Percentiles rank a stretch among this genome's conserved stretches.
These are phyloP conservation scores for Melianthus villosus DNA, from an alignment of 441 rosid genomes.

Conservation along the genomic window DNA sequence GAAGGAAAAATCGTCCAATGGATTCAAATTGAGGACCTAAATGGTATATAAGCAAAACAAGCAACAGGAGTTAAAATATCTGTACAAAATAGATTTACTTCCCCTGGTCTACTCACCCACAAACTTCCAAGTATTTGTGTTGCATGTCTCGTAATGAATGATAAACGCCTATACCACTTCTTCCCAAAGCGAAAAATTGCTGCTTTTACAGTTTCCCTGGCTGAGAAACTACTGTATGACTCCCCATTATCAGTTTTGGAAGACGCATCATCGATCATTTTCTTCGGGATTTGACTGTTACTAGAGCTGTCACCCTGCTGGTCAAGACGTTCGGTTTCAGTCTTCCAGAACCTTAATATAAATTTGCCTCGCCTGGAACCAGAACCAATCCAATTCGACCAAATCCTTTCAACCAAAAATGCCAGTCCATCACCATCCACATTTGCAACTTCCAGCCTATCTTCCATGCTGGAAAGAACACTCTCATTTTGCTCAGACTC, in stretches of 20 bases:
- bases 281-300: constrained; percentile 22
- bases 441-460: constrained; percentile 25
- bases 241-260: constrained; percentile 40
- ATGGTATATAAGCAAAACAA: background rate
- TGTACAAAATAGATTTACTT: background rate
- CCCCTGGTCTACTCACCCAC: constrained; percentile 48
- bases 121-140: constrained; percentile 33
- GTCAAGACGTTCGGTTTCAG: constrained; percentile 27
- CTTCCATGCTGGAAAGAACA: constrained; percentile 20
- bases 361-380: constrained; percentile 32
- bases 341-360: constrained; percentile 30
- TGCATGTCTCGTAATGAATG: constrained; percentile 39
- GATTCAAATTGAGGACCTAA: background rate
- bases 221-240: constrained; percentile 33
- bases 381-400: no score
- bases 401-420: constrained; percentile 28
- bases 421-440: constrained; percentile 30
- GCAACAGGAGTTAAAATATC: background rate
- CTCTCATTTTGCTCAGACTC: constrained; percentile 24
- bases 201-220: constrained; percentile 64
- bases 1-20: background rate
- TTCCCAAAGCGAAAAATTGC: constrained; percentile 47
- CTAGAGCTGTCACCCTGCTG: constrained; percentile 36
- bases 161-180: constrained; percentile 64
- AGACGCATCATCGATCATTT: constrained; percentile 20